Percentiles rank a stretch among this genome's conserved stretches.
phyloP scores from a whole-genome alignment of 2,329 filamentous ascomycete genomes.

The Neonectria hederae region DNA sequence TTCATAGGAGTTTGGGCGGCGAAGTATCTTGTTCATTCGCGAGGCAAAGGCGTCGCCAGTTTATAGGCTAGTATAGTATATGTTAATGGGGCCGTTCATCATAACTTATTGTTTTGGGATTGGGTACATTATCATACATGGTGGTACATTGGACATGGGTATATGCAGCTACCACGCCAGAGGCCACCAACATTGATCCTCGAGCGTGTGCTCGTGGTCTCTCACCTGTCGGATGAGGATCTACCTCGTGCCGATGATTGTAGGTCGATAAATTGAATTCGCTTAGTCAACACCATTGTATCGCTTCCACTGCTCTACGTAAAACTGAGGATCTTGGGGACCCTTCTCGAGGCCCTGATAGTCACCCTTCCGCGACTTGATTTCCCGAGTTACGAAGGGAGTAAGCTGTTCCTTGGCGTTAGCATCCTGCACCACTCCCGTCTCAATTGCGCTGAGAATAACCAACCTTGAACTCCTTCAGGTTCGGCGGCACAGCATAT shows the following conservation, averaged over 20 bases:
- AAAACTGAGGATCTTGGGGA: conserved; percentile 68
- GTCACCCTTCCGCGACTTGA: conserved; percentile 62
- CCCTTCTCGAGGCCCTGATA: conserved; percentile 64
- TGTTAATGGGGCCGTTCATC: conserved; percentile 12
- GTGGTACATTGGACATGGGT: conserved; percentile 44
- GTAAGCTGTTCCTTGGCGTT: conserved; percentile 67
- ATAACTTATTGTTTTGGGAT: conserved; percentile 30
- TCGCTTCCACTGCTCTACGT: conserved; percentile 72
- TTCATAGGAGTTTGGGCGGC: conserved; percentile 18
- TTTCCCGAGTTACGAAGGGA: conserved; percentile 76
- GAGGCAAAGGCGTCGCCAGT: conserved; percentile 26
- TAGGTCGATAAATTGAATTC: neutral
- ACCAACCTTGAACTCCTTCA: conserved; percentile 76
- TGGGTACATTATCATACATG: conserved; percentile 44
- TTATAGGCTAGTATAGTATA: conserved; percentile 17
- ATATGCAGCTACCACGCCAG: conserved; percentile 41
- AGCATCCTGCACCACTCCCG: conserved; percentile 14
- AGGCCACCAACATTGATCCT: conserved; percentile 30
- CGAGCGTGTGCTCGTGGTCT: conserved; percentile 5
- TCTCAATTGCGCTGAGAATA: neutral
- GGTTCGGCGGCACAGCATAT: conserved; percentile 78
- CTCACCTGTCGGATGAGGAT: conserved; percentile 9
- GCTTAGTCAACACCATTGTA: conserved; percentile 70
- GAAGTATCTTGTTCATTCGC: conserved; percentile 26
- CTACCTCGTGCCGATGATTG: neutral